A percentile compares a stretch with the other conserved stretches of the same genome.
phyloP scores from a whole-genome alignment of 768 basidiomycete species.

The Podaxis sp. region DNA sequence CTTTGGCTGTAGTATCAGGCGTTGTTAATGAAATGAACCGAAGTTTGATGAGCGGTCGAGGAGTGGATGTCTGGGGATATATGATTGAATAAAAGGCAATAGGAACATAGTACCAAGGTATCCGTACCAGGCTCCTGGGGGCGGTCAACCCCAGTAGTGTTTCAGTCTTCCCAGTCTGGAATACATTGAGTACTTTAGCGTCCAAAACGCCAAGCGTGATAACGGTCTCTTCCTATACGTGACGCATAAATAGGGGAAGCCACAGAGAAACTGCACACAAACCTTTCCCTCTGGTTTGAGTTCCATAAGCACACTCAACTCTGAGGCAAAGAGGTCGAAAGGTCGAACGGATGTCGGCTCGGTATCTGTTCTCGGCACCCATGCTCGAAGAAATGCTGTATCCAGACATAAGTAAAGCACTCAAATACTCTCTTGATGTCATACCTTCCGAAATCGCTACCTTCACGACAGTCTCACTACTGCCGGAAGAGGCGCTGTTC shows the following conservation, averaged over 20 bases:
- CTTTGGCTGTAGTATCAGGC: conserved; percentile 65
- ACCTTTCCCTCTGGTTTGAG: conserved; percentile 72
- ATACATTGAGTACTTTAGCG: conserved; percentile 48
- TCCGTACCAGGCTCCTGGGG: conserved; percentile 54
- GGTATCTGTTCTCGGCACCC: conserved; percentile 15
- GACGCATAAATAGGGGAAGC: background rate
- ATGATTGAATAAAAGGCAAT: background rate
- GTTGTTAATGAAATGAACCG: conserved; percentile 63
- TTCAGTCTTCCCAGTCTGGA: conserved; percentile 26
- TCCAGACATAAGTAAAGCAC: background rate
- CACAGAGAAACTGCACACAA: conserved; percentile 11
- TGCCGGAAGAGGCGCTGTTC: conserved; percentile 18
- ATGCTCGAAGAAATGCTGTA: conserved; percentile 19
- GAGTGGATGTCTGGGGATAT: conserved; percentile 33
- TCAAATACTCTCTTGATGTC: background rate
- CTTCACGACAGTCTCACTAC: conserved; percentile 46
- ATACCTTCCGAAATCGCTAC: conserved; percentile 30
- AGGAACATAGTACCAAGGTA: background rate
- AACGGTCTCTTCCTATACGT: conserved; percentile 31
- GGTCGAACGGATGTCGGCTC: conserved; percentile 4
- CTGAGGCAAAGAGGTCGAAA: conserved; percentile 8
- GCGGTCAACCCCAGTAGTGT: conserved; percentile 53
- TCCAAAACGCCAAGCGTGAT: conserved; percentile 63
- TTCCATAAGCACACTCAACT: conserved; percentile 40
- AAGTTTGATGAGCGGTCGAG: conserved; percentile 53